Conservation (phyloP, 306 rosid species). For the Medicago ruthenica region DNA sequence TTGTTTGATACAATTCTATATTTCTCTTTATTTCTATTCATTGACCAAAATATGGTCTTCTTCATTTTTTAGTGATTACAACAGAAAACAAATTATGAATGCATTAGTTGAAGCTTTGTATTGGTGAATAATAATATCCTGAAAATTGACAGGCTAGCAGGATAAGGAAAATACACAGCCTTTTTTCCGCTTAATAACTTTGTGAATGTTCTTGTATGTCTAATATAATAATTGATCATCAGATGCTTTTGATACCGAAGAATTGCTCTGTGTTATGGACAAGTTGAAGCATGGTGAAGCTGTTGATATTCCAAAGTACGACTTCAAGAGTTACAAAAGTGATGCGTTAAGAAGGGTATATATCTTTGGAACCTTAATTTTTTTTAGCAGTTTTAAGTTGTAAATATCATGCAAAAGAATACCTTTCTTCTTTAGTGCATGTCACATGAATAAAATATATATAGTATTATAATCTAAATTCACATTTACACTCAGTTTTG, state of each 20-base stretch:
- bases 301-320: constrained; percentile 92
- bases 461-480: constrained; percentile 25
- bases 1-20: background rate
- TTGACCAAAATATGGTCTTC: background rate
- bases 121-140: constrained; percentile 5
- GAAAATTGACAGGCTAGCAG: constrained; percentile 21
- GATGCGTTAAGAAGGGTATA: constrained; percentile 85
- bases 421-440: background rate
- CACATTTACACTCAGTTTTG: constrained; percentile 22
- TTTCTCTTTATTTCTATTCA: background rate
- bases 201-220: constrained; percentile 25
- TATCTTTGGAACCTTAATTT: constrained; percentile 29
- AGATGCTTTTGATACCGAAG: constrained; percentile 95
- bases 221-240: constrained; percentile 41
- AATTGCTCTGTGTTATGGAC: constrained; percentile 81
- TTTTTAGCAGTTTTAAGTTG: constrained; percentile 20
- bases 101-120: background rate
- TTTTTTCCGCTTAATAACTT: constrained; percentile 23
- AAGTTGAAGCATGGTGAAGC: constrained; percentile 86
- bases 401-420: constrained; percentile 17
- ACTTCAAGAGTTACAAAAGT: constrained; percentile 87
- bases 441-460: constrained; percentile 30
- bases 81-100: constrained; percentile 4
- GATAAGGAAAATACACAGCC: constrained; percentile 10
- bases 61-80: background rate